Evolutionary conservation across 306 rosid species (phyloP), one percentile per base, ranked within the genome.

Genomic region (Quercus parvula): DNA sequence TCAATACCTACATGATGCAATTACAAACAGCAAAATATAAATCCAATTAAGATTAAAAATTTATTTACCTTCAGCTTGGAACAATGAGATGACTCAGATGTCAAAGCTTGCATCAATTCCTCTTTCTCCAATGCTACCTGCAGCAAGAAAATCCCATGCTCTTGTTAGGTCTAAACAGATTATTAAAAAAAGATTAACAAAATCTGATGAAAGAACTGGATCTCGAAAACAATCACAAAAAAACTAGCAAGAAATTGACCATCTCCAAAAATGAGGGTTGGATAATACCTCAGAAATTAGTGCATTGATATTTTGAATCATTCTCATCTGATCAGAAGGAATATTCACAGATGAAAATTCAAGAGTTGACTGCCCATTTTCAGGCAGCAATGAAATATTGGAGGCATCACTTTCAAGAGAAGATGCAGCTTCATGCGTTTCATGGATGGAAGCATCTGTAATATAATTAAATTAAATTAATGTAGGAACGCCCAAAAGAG

Each of bases 121-220:
- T 93, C 97, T 79, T 96, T 96, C 93, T 96, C 99, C 86, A 89
- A 75, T 59, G 96, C 82, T 79, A 96, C 85, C 99, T 96, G 86
- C 89, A 88, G 31, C 75, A 64, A 24, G 57, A 76, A 78, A 82
- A 78, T 38, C 73, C 79, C 76, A 81, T 63, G 62, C 70, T 76
- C 56, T 75, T 56, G 64, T 44, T 56, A 51, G 76, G 57, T 35
- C 28, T 44, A 79, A 55, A 76, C 63, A 55, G 51, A 58, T 63
- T 25, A 31, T 27, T 14, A 76, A 46, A 27, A 71, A 64, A 63
- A 76, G 49, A 30, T 44, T 59, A 59, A 84, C 74, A 63, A 31
- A 56, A 66, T 64, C 64, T 0, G 18, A 52, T 64, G 62, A 44
- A 19, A 46, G 30, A 31, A 24, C 38, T 64, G 38, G 56, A 74